Conservation (phyloP, 805 yeast genomes). For the Hanseniaspora osmophila region DNA sequence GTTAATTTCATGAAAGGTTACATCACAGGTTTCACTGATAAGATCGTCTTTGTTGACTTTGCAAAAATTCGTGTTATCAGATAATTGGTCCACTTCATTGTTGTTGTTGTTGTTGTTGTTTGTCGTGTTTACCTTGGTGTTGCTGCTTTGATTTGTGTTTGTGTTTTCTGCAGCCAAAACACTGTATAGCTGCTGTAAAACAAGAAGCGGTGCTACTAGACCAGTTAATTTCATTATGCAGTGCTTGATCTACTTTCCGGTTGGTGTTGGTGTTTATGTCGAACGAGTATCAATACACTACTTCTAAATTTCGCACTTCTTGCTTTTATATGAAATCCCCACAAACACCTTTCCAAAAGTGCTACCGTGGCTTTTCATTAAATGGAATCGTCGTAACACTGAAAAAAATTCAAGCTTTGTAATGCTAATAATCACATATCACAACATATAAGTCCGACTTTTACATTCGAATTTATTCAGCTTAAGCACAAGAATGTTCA, state of each 20-base stretch:
- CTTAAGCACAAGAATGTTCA: too few species aligned
- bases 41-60: neutral
- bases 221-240: neutral
- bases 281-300: too few species aligned
- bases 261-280: too few species aligned
- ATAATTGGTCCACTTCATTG: neutral
- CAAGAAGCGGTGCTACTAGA: conserved; percentile 10
- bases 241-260: neutral
- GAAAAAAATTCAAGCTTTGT: too few species aligned
- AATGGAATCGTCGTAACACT: neutral
- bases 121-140: too few species aligned
- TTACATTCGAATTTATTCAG: too few species aligned
- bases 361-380: too few species aligned
- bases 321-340: too few species aligned
- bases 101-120: neutral
- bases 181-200: conserved; percentile 9
- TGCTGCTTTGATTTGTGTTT: neutral
- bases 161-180: neutral
- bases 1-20: conserved; percentile 35
- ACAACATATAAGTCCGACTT: too few species aligned
- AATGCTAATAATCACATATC: too few species aligned
- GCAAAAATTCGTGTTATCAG: neutral
- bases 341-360: too few species aligned
- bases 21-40: conserved; percentile 18
- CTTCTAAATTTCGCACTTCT: too few species aligned